Conservation (phyloP, 2,329 filamentous ascomycete species). For the Penicillium verrucosum region DNA sequence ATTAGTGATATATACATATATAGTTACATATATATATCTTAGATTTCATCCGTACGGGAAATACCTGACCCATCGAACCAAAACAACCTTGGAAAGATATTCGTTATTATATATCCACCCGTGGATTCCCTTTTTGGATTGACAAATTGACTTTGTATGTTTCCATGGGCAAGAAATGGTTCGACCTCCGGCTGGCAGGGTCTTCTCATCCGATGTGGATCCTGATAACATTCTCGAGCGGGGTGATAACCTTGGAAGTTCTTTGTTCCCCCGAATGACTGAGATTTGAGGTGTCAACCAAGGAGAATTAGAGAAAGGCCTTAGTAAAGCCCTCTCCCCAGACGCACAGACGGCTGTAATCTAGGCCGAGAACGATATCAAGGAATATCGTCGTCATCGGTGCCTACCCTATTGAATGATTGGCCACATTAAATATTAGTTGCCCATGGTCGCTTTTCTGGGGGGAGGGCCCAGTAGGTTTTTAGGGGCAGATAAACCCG, state of each 20-base stretch:
- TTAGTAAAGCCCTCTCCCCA: background rate
- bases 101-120: background rate
- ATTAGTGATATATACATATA: background rate
- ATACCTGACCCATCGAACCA: too few relatives aligned
- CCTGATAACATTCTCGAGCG: background rate
- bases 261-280: background rate
- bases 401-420: background rate
- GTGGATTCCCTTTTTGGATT: background rate
- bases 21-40: too few relatives aligned
- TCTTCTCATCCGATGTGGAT: constrained; percentile 2
- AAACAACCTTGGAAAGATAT: too few relatives aligned
- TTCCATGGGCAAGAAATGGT: background rate
- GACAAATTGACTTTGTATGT: background rate
- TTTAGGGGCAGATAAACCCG: background rate
- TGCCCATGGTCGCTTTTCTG: background rate
- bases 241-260: background rate
- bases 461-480: too few relatives aligned
- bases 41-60: too few relatives aligned
- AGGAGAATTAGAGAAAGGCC: background rate
- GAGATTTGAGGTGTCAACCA: background rate
- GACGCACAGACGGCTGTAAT: constrained; percentile 14
- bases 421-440: constrained; percentile 1
- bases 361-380: constrained; percentile 11
- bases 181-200: background rate
- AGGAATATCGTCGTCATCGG: constrained; percentile 18